phyloP scores from a whole-genome alignment of 257 asterid species.

The Prunella vulgaris region DNA sequence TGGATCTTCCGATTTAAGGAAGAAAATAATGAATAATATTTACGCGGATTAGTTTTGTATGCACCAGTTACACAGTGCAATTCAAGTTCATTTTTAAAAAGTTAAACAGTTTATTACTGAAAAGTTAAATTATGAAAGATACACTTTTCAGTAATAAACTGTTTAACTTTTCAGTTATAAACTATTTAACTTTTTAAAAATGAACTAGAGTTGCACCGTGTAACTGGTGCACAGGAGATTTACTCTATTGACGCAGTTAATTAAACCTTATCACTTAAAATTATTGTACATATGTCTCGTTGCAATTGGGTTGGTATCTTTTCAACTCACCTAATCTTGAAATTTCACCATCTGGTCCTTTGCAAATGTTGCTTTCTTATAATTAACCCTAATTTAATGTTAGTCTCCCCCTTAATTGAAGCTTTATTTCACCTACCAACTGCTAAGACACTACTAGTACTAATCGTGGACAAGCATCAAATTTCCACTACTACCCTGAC shows the following conservation, averaged over 20 bases:
- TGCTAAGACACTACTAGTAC: background rate
- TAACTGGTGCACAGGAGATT: no score
- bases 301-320: background rate
- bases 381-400: background rate
- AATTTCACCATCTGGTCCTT: background rate
- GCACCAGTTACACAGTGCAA: no score
- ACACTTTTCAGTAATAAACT: no score
- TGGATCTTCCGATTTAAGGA: background rate
- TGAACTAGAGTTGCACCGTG: no score
- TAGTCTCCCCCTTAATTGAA: background rate
- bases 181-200: no score
- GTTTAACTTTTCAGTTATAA: no score
- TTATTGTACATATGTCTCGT: background rate
- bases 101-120: no score
- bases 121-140: no score
- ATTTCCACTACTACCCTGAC: background rate
- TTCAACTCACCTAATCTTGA: conserved; percentile 18
- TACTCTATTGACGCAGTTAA: no score
- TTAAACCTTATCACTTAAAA: background rate
- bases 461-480: background rate
- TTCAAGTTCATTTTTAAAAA: no score
- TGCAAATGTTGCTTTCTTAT: background rate
- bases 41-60: no score
- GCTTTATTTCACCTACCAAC: background rate
- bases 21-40: background rate